Evolutionary conservation across 1,139 yeast genomes (phyloP), one percentile per base, ranked within the genome.

Genomic region (Zygotorulaspora mrakii): DNA sequence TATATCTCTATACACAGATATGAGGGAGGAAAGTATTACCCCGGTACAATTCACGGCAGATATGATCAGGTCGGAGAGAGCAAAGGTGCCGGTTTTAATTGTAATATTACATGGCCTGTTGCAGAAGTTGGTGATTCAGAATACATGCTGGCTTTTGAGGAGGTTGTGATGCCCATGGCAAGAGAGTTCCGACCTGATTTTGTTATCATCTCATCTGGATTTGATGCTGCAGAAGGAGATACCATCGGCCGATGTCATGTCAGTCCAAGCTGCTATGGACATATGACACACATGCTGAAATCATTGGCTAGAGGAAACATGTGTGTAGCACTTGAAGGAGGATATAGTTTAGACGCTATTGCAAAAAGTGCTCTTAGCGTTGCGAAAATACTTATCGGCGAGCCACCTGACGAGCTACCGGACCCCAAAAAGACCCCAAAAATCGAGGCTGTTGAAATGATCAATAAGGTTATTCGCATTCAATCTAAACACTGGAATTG

Each of bases 171-270:
- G 74, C 98, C 98, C 0, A 78, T 88, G 33, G 84, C 94, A 35
- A 68, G 79, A 42, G 98, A 94, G 59, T 94, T 82, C 55, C 82
- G 82, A 55, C 97, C 99, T 0, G 98, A 94, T 65, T 70, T 94
- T 50, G 88, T 88, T 5, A 86, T 94, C 27, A 82, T 94, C 23
- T 86, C 96, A 30, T 82, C 97, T 0, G 99, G 99, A 0, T 91
- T 91, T 57, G 99, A 91, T 67, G 98, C 98, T 17, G 99, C 99
- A 0, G 96, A 86, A 54, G 98, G 97, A 39, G 99, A 94, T 65
- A 82, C 87, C 42, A 86, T 94, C 50, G 99, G 98, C n/a, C 95
- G 94, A 28, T 91, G 96, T 62, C 94, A 86, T 61, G 95, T 94
- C 3, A 76, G 96, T 0, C 98, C 98, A 1, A 83, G 88, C 31